These are phyloP conservation scores for Glebionis coronaria DNA, from an alignment of 129 eudicot genomes.

Conservation along the genomic window DNA sequence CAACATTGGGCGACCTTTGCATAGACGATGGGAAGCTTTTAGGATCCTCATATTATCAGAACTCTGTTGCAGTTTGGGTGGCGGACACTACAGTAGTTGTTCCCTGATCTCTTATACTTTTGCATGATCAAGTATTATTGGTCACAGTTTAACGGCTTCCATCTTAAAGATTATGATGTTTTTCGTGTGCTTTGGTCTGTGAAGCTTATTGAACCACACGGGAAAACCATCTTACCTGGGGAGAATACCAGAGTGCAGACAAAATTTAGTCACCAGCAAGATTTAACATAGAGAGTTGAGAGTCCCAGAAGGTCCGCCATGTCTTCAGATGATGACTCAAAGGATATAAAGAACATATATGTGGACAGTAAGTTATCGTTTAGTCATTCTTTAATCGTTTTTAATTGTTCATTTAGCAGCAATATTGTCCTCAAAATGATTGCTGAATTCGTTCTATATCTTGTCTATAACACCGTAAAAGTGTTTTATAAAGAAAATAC, in stretches of 20 bases:
- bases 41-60: no score
- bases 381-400: background rate
- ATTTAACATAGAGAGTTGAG: constrained; percentile 41
- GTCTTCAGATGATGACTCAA: constrained; percentile 65
- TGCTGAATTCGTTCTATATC: no score
- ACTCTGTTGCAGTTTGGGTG: no score
- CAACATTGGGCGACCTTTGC: no score
- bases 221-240: constrained; percentile 32
- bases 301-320: constrained; percentile 42
- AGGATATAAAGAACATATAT: constrained; percentile 84
- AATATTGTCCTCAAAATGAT: background rate
- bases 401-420: constrained; percentile 2
- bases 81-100: no score
- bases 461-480: no score
- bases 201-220: constrained; percentile 52
- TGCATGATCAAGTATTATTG: no score
- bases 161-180: constrained; percentile 22
- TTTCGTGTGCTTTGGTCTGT: constrained; percentile 14
- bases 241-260: constrained; percentile 17
- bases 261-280: constrained; percentile 21
- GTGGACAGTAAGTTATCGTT: constrained; percentile 60
- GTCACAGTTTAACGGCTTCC: no score
- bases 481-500: background rate
- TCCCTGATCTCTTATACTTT: no score
- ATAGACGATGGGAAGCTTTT: no score